Evolutionary conservation across 768 basidiomycete species (phyloP).

Genomic region (Holtermannia corniformis): DNA sequence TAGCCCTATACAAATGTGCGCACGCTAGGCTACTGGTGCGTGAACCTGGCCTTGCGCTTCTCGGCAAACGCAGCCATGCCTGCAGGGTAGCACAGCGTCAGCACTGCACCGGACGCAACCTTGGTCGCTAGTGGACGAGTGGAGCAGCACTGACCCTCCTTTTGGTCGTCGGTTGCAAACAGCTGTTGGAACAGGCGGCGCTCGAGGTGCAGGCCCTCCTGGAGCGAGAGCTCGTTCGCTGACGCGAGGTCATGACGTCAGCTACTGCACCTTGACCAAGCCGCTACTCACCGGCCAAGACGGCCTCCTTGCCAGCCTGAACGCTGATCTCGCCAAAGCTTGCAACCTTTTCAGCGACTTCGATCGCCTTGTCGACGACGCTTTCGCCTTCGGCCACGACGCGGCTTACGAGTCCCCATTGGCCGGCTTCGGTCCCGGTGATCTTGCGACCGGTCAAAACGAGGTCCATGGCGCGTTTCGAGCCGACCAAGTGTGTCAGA

Average conservation of each 20-base stretch:
- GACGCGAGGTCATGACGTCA: no score
- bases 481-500: slow-evolving; percentile 73
- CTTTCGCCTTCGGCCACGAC: slow-evolving; percentile 66
- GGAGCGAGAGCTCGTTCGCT: slow-evolving; percentile 72
- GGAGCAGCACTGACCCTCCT: slow-evolving; percentile 61
- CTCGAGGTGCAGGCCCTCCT: slow-evolving; percentile 78
- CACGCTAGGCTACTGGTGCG: slow-evolving; percentile 52
- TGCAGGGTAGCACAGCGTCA: slow-evolving; percentile 35
- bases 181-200: slow-evolving; percentile 79
- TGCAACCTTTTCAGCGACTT: slow-evolving; percentile 66
- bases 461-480: slow-evolving; percentile 90
- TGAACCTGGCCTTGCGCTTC: slow-evolving; percentile 81
- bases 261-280: no score
- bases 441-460: slow-evolving; percentile 78
- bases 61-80: slow-evolving; percentile 93
- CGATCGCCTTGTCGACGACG: slow-evolving; percentile 78
- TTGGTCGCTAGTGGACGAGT: neutral
- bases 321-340: slow-evolving; percentile 73
- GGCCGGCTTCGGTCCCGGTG: slow-evolving; percentile 67
- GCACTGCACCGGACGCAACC: neutral
- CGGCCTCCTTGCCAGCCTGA: slow-evolving; percentile 81
- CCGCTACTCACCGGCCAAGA: slow-evolving; percentile 61
- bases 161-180: slow-evolving; percentile 90
- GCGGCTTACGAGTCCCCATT: slow-evolving; percentile 78
- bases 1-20: no score